A percentile compares a stretch with the other conserved stretches of the same genome.
These are phyloP conservation scores for Histomonas meleagridis DNA, from an alignment of 208 protist species.

Conservation along the genomic window DNA sequence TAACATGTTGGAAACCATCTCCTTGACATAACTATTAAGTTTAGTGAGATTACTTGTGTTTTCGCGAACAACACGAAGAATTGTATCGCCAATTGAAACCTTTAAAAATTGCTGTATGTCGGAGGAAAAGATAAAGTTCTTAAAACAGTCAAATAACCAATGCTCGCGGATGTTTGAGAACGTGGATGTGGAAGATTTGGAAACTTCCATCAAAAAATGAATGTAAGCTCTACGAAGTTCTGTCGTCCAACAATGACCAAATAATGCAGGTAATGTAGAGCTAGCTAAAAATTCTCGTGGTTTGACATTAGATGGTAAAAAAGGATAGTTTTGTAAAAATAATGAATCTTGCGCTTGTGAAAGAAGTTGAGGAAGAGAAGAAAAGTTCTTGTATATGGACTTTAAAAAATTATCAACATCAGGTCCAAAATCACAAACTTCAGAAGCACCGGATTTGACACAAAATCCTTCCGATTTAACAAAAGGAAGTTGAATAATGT, in stretches of 20 bases:
- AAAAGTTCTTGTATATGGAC: not conserved
- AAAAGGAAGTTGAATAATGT: not conserved
- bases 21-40: not conserved
- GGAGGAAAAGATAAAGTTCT: not conserved
- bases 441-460: too few species aligned
- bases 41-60: not conserved
- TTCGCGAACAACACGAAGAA: not conserved
- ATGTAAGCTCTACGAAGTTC: not conserved
- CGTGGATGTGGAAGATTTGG: not conserved
- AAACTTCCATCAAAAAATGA: not conserved
- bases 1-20: not conserved
- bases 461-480: not conserved
- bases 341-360: not conserved
- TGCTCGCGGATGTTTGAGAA: not conserved
- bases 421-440: not conserved
- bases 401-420: not conserved
- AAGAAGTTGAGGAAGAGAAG: not conserved
- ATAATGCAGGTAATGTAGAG: not conserved
- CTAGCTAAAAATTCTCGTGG: not conserved
- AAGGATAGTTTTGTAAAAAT: not conserved
- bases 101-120: not conserved
- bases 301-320: not conserved
- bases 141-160: slow-evolving; percentile 8
- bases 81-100: not conserved
- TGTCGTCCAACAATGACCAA: not conserved